A percentile compares a stretch with the other conserved stretches of the same genome.
phyloP scores from a whole-genome alignment of 306 rosid genomes.

The Prunus dulcis region DNA sequence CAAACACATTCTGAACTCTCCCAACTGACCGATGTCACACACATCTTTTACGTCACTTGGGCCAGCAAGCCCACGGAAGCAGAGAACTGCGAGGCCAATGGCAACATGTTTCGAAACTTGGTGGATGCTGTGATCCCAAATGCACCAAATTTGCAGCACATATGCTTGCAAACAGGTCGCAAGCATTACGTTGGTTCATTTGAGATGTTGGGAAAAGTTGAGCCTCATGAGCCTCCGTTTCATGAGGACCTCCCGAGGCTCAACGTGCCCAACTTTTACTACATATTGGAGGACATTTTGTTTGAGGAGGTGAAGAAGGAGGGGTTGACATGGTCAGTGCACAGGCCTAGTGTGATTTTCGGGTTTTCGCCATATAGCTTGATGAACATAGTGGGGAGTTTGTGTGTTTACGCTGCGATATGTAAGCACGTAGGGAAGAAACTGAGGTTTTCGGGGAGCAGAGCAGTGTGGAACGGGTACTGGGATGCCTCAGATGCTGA shows the following conservation, averaged over 20 bases:
- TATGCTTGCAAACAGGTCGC: slow-evolving; percentile 53
- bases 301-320: slow-evolving; percentile 42
- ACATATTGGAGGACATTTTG: slow-evolving; percentile 47
- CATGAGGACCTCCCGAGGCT: slow-evolving; percentile 48
- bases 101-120: slow-evolving; percentile 47
- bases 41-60: slow-evolving; percentile 64
- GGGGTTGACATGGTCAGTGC: slow-evolving; percentile 58
- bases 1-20: slow-evolving; percentile 52
- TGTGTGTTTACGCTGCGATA: slow-evolving; percentile 53
- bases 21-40: slow-evolving; percentile 45
- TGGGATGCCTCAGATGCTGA: slow-evolving; percentile 49
- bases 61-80: slow-evolving; percentile 33
- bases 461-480: slow-evolving; percentile 39
- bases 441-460: slow-evolving; percentile 44
- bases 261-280: slow-evolving; percentile 41
- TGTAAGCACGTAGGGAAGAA: slow-evolving; percentile 56
- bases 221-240: slow-evolving; percentile 42
- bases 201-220: slow-evolving; percentile 33
- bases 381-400: slow-evolving; percentile 40
- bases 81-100: slow-evolving; percentile 48
- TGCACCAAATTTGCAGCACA: slow-evolving; percentile 53
- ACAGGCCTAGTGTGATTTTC: slow-evolving; percentile 38
- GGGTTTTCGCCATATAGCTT: slow-evolving; percentile 58
- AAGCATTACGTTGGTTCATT: slow-evolving; percentile 52
- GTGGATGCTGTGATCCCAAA: slow-evolving; percentile 52